Base-by-base conservation (phyloP, 805 yeast species). In the Cyberlindnera xylosilytica region DNA sequence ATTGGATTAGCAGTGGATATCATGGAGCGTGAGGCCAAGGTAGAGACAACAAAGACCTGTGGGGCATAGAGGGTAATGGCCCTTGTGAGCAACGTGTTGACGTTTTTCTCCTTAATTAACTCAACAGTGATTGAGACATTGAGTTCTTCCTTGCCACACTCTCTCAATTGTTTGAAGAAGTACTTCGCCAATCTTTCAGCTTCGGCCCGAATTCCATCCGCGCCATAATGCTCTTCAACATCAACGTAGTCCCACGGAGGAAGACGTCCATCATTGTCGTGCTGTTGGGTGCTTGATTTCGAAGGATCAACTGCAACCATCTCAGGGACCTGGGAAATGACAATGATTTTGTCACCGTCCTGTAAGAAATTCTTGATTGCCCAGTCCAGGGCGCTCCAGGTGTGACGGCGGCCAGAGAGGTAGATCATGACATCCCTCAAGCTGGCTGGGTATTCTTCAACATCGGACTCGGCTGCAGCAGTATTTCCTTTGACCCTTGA, bases 321-420 rank as follows among this genome's bases (percentile, higher is more conserved):
- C 2, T 42, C 49, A 15, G 60, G 60, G 8, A 54, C 38, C 22
- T 53, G 56, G 12, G 48, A 36, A 6, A 51, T 33, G 3, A 57
- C 27, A 7, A 49, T 36, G 27, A 57, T 28, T n/a, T 53, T 52
- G 26, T 57, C 62, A 33, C 62, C 62, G 43, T 56, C 53, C 32
- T 44, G 23, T 8, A 54, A 28, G 20, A 36, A 42, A 12, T 50
- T 47, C 24, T 49, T 42, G n/a, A 57, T 20, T 6, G 52, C 35
- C 53, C 55, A 57, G 32, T 55, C 55, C 19, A 57, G 35, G 1
- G 58, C 49, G 19, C 41, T 34, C 62, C 62, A 57, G 6, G 60
- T 53, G 34, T 52, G 54, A 22, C 33, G 38, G 18, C 53, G 37
- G 2, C 58, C 58, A 35, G 53, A 52, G 3, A 57, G 43, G 30